Evolutionary conservation across 768 basidiomycete species (phyloP).

Genomic region (Postia placenta): DNA sequence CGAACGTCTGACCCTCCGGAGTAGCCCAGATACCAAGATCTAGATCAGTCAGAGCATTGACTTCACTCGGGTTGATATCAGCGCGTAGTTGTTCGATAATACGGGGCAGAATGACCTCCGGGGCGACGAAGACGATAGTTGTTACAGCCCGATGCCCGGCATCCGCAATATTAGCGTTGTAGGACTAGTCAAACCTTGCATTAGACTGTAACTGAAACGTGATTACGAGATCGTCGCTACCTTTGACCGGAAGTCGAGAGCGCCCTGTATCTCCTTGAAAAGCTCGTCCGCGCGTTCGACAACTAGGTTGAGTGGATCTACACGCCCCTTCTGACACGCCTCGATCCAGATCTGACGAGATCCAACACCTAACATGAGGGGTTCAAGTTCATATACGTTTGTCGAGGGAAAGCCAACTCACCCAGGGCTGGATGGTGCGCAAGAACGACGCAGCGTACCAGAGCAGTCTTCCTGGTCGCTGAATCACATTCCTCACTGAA

Average conservation of each 20-base stretch:
- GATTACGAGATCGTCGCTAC: conserved; percentile 27
- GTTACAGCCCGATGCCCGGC: conserved; percentile 72
- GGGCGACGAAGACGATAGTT: conserved; percentile 78
- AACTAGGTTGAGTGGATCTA: conserved; percentile 64
- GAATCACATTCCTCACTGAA: conserved; percentile 39
- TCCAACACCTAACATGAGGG: conserved; percentile 31
- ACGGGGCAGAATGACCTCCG: conserved; percentile 57
- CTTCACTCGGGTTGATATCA: conserved; percentile 56
- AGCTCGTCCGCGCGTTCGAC: conserved; percentile 42
- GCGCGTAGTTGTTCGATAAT: conserved; percentile 59
- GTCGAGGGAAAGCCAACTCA: conserved; percentile 46
- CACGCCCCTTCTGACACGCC: conserved; percentile 58
- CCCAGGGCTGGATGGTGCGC: conserved; percentile 59
- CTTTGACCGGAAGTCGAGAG: conserved; percentile 40
- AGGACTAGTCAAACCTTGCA: conserved; percentile 4
- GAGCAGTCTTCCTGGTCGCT: conserved; percentile 34
- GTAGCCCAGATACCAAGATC: conserved; percentile 86
- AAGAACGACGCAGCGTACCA: conserved; percentile 56
- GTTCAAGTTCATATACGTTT: neutral
- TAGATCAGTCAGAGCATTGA: conserved; percentile 59
- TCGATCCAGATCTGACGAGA: conserved; percentile 75
- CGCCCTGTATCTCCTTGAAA: conserved; percentile 43
- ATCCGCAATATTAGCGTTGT: conserved; percentile 34
- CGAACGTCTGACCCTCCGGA: conserved; percentile 71
- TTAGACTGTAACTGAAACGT: neutral